Evolutionary conservation across 2,329 filamentous ascomycete species (phyloP).

Genomic region (Pseudogymnoascus sp.): DNA sequence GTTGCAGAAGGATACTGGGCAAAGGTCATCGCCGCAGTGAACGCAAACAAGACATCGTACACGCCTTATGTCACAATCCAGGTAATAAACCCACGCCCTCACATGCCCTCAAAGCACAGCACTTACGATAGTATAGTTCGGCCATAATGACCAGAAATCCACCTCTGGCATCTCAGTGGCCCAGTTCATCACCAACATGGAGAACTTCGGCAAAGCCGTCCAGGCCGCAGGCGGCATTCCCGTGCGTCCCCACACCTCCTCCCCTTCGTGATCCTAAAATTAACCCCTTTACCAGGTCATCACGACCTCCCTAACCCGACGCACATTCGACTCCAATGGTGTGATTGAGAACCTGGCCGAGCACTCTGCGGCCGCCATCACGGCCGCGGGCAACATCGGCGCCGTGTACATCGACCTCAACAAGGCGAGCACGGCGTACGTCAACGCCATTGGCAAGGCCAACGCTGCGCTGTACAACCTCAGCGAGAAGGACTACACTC

Average conservation of each 20-base stretch:
- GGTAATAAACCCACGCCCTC: constrained; percentile 17
- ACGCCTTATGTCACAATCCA: constrained; percentile 39
- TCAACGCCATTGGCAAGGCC: constrained; percentile 36
- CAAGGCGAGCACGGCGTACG: constrained; percentile 33
- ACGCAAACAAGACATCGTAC: constrained; percentile 24
- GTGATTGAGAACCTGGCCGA: constrained; percentile 35
- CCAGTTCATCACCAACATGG: constrained; percentile 34
- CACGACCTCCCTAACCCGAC: constrained; percentile 36
- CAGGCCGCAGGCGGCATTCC: constrained; percentile 21
- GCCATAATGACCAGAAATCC: constrained; percentile 41
- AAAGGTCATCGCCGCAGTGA: constrained; percentile 29
- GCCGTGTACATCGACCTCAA: constrained; percentile 37
- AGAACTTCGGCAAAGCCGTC: constrained; percentile 23
- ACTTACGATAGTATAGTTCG: constrained; percentile 26
- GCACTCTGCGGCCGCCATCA: constrained; percentile 32
- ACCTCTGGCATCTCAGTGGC: constrained; percentile 29
- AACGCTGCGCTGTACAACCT: constrained; percentile 36
- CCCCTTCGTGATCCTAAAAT: background rate
- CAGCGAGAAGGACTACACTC: constrained; percentile 37
- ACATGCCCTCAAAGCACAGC: background rate
- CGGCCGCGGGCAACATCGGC: constrained; percentile 29
- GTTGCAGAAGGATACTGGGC: constrained; percentile 35
- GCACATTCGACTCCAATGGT: constrained; percentile 30
- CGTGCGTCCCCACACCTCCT: background rate
- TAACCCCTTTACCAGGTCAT: constrained; percentile 26